Conservation (phyloP, 1,284 basidiomycete genomes). For the Coniferiporia sulphurascens region DNA sequence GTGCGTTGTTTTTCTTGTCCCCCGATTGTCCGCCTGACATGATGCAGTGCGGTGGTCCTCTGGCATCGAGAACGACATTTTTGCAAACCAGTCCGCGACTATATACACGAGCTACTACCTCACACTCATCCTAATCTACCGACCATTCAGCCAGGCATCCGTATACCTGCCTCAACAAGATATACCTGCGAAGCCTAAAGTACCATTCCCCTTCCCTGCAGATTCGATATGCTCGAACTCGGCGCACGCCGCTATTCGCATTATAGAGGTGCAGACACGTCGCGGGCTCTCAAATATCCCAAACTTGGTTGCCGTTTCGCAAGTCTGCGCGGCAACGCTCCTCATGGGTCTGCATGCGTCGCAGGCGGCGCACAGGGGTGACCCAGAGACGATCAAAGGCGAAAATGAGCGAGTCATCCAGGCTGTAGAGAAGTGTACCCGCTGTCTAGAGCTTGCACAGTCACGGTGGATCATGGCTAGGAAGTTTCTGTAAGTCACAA, state of each 20-base stretch:
- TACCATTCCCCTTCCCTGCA: conserved; percentile 15
- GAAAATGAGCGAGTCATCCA: conserved; percentile 9
- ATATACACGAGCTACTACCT: conserved; percentile 70
- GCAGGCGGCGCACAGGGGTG: neutral
- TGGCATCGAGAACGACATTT: conserved; percentile 45
- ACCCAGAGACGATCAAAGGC: neutral
- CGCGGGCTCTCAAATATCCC: conserved; percentile 12
- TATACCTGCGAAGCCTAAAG: neutral
- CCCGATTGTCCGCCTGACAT: conserved; percentile 8
- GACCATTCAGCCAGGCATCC: conserved; percentile 46
- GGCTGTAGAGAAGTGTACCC: conserved; percentile 13
- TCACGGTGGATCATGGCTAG: conserved; percentile 17
- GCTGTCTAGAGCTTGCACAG: conserved; percentile 12
- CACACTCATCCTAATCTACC: conserved; percentile 67
- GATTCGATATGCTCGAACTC: conserved; percentile 16
- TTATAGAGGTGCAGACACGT: conserved; percentile 9
- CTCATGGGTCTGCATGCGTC: conserved; percentile 8
- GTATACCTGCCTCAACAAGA: conserved; percentile 12
- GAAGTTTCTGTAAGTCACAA: conserved; percentile 13
- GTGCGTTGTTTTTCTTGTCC: conserved; percentile 25
- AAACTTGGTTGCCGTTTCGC: conserved; percentile 13
- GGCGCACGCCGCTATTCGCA: conserved; percentile 11
- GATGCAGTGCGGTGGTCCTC: conserved; percentile 62
- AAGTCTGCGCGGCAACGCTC: conserved; percentile 9
- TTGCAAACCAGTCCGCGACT: conserved; percentile 65